Evolutionary conservation across 331 rosid genomes (phyloP), one percentile per base, ranked within the genome.

Genomic region (Acacia concinna): DNA sequence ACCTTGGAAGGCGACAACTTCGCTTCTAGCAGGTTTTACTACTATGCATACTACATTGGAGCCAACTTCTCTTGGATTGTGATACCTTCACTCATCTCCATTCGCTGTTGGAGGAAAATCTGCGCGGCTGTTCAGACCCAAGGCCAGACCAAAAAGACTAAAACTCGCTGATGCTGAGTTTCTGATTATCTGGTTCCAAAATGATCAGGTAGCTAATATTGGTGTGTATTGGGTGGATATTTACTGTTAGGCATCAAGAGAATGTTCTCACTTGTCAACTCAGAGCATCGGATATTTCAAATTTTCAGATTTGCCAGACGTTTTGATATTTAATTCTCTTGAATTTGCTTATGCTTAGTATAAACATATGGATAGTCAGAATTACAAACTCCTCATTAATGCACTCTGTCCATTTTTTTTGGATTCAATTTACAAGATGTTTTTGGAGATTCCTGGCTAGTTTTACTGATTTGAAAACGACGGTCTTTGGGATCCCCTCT

Each of bases 91-190:
- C 84, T 96, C 74, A 90, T 96, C 31, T 35, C 84, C 76, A 74
- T 78, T 46, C 94, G 90, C 56, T 91, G 94, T 81, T 96, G 98
- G 99, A 91, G 47, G 79, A 93, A 90, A 51, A 93, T 90, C 64
- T 84, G 92, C 68, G 83, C 84, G 0, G 91, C 97, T 13, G 35
- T 85, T 49, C 82, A 15, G 72, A 74, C 30, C 78, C 90, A 89
- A 81, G 84, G 79, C 80, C 97, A 86, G 86, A 77, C 81, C 0
- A 89, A 81, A 79, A 93, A 88, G 86, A 21, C 85, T 40, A 96
- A 93, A 91, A 71, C 46, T 79, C 92, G 83, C 75, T 96, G 85
- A 93, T 81, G 73, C 75, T 18, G 60, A 59, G 59, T 23, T 78
- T 40, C 73, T n/a, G 56, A 15, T 21, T 2, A 25, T 41, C 37